Conservation (phyloP, 2,329 filamentous ascomycete genomes). For the Niveomyces coronatus region DNA sequence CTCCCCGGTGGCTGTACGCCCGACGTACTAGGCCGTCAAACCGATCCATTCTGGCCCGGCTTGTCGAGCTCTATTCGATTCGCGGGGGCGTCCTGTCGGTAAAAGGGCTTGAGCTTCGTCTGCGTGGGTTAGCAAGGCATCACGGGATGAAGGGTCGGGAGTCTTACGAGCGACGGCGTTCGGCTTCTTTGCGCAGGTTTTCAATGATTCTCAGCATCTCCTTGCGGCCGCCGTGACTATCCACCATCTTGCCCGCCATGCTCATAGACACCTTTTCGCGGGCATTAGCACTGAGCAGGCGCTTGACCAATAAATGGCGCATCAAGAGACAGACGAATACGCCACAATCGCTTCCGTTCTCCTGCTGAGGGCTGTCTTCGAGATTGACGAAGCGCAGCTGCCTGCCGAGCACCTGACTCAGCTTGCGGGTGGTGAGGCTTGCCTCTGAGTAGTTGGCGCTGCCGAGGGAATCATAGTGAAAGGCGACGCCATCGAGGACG, state of each 20-base stretch:
- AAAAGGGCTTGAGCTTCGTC: slow-evolving; percentile 28
- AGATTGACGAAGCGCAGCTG: slow-evolving; percentile 69
- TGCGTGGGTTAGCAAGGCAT: slow-evolving; percentile 9
- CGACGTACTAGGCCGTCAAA: slow-evolving; percentile 16
- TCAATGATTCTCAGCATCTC: slow-evolving; percentile 91
- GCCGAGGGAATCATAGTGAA: slow-evolving; percentile 88
- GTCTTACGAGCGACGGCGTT: slow-evolving; percentile 70
- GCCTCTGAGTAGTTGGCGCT: slow-evolving; percentile 69
- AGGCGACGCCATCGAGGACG: slow-evolving; percentile 78
- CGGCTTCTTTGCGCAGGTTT: slow-evolving; percentile 74
- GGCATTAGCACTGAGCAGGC: slow-evolving; percentile 68
- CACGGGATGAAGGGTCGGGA: not conserved
- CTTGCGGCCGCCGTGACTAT: slow-evolving; percentile 70
- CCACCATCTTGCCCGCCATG: slow-evolving; percentile 73
- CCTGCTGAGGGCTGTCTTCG: slow-evolving; percentile 78
- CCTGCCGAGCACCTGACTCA: slow-evolving; percentile 57
- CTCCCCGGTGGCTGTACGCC: not conserved
- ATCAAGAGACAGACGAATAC: slow-evolving; percentile 94
- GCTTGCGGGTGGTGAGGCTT: slow-evolving; percentile 54
- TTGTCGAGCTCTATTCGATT: slow-evolving; percentile 29
- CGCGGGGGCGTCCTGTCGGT: slow-evolving; percentile 31
- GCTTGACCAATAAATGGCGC: slow-evolving; percentile 81
- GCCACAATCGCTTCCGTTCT: slow-evolving; percentile 87
- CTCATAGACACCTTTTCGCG: slow-evolving; percentile 90
- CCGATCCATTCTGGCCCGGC: slow-evolving; percentile 20